These are phyloP conservation scores for Colletotrichum plurivorum DNA, from an alignment of 2,329 filamentous ascomycete species.

Conservation along the genomic window DNA sequence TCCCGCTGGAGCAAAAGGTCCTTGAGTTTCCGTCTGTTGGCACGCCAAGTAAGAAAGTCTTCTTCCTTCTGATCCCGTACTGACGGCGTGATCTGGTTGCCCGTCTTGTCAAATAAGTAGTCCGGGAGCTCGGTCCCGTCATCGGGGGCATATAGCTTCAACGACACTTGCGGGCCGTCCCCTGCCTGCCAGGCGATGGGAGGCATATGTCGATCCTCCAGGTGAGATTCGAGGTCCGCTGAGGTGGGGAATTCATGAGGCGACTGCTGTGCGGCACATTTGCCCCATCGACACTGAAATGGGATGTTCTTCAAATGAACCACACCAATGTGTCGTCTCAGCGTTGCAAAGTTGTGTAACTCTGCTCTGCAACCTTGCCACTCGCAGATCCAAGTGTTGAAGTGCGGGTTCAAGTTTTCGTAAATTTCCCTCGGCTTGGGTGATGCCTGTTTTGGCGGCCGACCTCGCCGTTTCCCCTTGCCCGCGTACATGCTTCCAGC, in stretches of 20 bases:
- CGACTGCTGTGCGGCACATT: conserved; percentile 50
- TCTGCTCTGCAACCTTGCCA: conserved; percentile 72
- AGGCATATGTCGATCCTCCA: conserved; percentile 68
- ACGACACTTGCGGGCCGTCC: conserved; percentile 62
- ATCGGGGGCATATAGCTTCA: conserved; percentile 39
- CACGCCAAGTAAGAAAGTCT: conserved; percentile 59
- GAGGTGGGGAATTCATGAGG: conserved; percentile 33
- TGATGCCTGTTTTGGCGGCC: conserved; percentile 56
- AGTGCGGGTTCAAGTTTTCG: conserved; percentile 57
- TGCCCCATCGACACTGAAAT: conserved; percentile 55
- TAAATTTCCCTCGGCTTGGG: conserved; percentile 59
- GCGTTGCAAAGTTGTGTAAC: conserved; percentile 73
- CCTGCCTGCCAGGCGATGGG: conserved; percentile 71
- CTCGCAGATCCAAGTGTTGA: conserved; percentile 70
- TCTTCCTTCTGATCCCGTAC: conserved; percentile 67
- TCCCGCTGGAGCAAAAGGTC: conserved; percentile 59
- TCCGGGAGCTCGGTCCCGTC: conserved; percentile 53
- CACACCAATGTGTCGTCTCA: conserved; percentile 66
- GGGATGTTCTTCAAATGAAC: conserved; percentile 58
- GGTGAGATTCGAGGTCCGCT: conserved; percentile 62
- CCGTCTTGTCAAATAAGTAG: conserved; percentile 67
- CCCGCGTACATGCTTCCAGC: conserved; percentile 36
- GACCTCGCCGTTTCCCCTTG: conserved; percentile 61
- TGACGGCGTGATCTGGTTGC: conserved; percentile 72
- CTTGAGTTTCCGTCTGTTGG: conserved; percentile 60